Conservation (phyloP, 352 stramenopile species). For the Phytophthora syringae region DNA sequence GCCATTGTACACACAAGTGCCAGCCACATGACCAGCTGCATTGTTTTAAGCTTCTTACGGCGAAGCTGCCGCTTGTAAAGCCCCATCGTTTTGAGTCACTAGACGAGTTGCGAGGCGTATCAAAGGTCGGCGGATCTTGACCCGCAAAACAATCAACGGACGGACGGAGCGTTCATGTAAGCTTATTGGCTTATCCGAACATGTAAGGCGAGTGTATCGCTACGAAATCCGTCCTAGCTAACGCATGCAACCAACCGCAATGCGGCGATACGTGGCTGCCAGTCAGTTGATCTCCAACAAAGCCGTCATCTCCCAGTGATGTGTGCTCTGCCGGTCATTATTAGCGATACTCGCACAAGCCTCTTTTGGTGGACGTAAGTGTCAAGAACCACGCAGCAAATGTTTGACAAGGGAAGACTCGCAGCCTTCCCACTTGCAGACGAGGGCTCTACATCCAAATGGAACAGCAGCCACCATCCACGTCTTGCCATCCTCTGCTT, state of each 20-base stretch:
- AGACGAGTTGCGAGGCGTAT: too few relatives aligned
- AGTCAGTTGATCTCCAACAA: neutral
- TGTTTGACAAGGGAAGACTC: too few relatives aligned
- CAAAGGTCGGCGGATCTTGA: conserved; percentile 24
- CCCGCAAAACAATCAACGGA: conserved; percentile 6
- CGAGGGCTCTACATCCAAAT: too few relatives aligned
- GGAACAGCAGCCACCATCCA: too few relatives aligned
- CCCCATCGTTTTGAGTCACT: neutral
- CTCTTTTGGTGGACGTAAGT: neutral
- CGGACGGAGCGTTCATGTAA: too few relatives aligned
- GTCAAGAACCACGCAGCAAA: neutral
- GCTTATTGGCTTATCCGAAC: too few relatives aligned
- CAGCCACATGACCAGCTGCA: neutral
- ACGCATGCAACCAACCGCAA: too few relatives aligned
- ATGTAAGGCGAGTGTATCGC: too few relatives aligned
- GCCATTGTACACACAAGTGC: neutral
- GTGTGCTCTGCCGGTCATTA: too few relatives aligned
- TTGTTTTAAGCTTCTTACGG: neutral
- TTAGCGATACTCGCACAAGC: neutral
- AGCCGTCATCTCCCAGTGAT: neutral
- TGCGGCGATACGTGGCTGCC: too few relatives aligned
- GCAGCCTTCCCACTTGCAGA: neutral
- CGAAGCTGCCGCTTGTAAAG: neutral
- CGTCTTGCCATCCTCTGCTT: too few relatives aligned
- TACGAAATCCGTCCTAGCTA: too few relatives aligned